phyloP scores from a whole-genome alignment of 2,329 filamentous ascomycete species.

The Lecanoromycetidae sp. region DNA sequence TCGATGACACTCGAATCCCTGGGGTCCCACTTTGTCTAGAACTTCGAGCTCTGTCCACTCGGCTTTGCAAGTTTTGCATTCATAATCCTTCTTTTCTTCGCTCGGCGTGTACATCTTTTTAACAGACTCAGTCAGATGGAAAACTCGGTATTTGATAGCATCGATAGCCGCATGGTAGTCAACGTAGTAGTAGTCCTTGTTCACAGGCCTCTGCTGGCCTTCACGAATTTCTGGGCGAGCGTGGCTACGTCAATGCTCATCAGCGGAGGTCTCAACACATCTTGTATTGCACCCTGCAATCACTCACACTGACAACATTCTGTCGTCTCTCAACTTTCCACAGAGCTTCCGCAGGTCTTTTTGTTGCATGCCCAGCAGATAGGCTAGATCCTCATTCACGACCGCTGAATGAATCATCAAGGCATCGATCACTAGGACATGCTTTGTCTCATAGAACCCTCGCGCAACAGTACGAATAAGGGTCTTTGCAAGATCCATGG shows the following conservation, averaged over 20 bases:
- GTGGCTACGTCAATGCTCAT: conserved; percentile 37
- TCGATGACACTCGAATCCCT: conserved; percentile 71
- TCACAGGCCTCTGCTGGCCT: conserved; percentile 68
- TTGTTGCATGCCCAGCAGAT: conserved; percentile 75
- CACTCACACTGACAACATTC: conserved; percentile 66
- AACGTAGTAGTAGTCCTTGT: conserved; percentile 92
- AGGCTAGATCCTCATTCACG: conserved; percentile 66
- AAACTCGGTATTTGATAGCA: conserved; percentile 88
- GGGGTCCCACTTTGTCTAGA: conserved; percentile 54
- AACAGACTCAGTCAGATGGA: conserved; percentile 76
- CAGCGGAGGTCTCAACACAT: conserved; percentile 12
- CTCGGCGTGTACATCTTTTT: conserved; percentile 71
- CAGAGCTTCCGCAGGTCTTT: conserved; percentile 88
- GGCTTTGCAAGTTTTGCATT: conserved; percentile 66
- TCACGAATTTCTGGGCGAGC: conserved; percentile 66
- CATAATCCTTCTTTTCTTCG: conserved; percentile 82
- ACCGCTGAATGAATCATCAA: conserved; percentile 61
- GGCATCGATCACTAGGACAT: conserved; percentile 72
- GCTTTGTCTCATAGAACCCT: conserved; percentile 75
- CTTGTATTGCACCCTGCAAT: conserved; percentile 1
- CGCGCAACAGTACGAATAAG: conserved; percentile 78
- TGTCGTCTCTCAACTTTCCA: conserved; percentile 71
- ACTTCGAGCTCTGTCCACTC: conserved; percentile 89
- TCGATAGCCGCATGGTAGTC: conserved; percentile 91
- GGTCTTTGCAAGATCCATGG: conserved; percentile 57